Evolutionary conservation across 1,284 basidiomycete genomes (phyloP).

Genomic region (Malassezia obtusa): DNA sequence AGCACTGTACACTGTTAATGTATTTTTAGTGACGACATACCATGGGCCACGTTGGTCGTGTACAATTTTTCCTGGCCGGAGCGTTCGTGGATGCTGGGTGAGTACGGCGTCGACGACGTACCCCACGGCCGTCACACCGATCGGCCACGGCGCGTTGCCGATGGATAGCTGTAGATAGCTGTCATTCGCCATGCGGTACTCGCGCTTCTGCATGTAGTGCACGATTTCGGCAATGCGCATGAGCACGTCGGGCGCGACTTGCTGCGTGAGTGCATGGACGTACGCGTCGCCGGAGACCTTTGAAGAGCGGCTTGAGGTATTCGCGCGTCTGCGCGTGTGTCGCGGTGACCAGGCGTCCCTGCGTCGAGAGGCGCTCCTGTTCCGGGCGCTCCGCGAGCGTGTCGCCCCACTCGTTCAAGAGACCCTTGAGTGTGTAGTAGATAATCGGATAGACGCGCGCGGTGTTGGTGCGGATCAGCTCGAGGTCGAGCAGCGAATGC

Average conservation of each 20-base stretch:
- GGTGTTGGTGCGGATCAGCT: conserved; percentile 78
- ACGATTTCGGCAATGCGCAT: conserved; percentile 86
- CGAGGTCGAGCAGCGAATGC: conserved; percentile 51
- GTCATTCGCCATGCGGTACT: conserved; percentile 91
- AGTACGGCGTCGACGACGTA: conserved; percentile 44
- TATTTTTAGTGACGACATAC: conserved; percentile 6
- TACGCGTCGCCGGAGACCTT: conserved; percentile 71
- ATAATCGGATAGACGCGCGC: conserved; percentile 94
- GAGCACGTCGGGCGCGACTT: conserved; percentile 73
- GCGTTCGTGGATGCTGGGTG: conserved; percentile 80
- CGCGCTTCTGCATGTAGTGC: conserved; percentile 84
- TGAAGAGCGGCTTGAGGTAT: conserved; percentile 93
- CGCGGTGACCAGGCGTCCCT: conserved; percentile 86
- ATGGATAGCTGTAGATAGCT: conserved; percentile 92
- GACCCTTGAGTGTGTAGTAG: conserved; percentile 82
- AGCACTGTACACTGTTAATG: conserved; percentile 54
- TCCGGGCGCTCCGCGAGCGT: conserved; percentile 78
- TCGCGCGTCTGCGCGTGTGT: conserved; percentile 91
- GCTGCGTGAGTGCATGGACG: conserved; percentile 55
- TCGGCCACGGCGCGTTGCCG: conserved; percentile 98
- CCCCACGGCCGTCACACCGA: conserved; percentile 98
- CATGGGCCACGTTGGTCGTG: conserved; percentile 86
- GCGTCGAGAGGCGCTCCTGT: conserved; percentile 67
- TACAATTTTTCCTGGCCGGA: conserved; percentile 95
- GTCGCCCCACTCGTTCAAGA: conserved; percentile 89